Conservation (phyloP, 805 yeast genomes). For the Crinitomyces ghanaensis region DNA sequence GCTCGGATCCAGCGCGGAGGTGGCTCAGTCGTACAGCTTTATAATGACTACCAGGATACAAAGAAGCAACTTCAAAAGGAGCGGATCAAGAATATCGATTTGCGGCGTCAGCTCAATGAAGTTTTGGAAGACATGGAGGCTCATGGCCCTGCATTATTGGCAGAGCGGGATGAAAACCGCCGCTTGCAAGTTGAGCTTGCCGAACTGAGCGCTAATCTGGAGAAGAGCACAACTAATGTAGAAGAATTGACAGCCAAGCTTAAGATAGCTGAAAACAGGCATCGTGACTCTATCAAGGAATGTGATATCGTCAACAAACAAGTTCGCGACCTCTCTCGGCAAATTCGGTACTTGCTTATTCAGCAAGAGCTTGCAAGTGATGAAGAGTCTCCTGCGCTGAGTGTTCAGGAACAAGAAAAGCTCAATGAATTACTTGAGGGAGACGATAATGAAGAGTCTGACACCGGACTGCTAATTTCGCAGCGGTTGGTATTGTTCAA, state of each 20-base stretch:
- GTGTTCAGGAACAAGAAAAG: conserved; percentile 52
- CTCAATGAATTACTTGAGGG: conserved; percentile 26
- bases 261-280: conserved; percentile 21
- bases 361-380: conserved; percentile 45
- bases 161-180: conserved; percentile 49
- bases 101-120: conserved; percentile 58
- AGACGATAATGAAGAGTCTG: conserved; percentile 34
- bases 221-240: conserved; percentile 28
- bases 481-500: conserved; percentile 64
- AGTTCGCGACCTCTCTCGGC: conserved; percentile 66
- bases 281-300: conserved; percentile 37
- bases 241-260: conserved; percentile 27
- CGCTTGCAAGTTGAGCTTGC: conserved; percentile 44
- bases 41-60: conserved; percentile 50
- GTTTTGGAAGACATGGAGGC: conserved; percentile 68
- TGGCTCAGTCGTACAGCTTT: conserved; percentile 50
- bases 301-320: conserved; percentile 40
- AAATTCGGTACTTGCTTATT: conserved; percentile 62
- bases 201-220: conserved; percentile 42
- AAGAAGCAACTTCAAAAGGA: conserved; percentile 60
- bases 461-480: conserved; percentile 60
- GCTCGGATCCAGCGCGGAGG: conserved; percentile 38
- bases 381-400: conserved; percentile 50
- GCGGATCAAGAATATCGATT: conserved; percentile 53
- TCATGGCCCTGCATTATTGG: conserved; percentile 64